A percentile compares a stretch with the other conserved stretches of the same genome.
Evolutionary conservation across 2,329 filamentous ascomycete genomes (phyloP).

Genomic region (Pseudocercospora pini-densiflorae): DNA sequence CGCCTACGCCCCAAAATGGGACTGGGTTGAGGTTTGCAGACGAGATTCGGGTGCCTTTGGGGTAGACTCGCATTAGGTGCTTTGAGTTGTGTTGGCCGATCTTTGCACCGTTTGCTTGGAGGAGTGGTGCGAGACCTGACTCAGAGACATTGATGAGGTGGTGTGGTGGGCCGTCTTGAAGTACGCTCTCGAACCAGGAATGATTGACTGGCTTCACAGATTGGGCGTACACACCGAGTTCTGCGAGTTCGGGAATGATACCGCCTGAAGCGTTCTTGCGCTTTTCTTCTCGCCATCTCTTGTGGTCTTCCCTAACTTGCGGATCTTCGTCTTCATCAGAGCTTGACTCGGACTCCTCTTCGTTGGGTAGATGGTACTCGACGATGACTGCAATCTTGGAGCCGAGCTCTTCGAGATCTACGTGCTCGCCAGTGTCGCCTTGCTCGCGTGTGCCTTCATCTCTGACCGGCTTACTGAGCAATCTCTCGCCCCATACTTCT

Average conservation of each 20-base stretch:
- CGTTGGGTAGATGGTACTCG: conserved; percentile 65
- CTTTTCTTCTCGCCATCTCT: conserved; percentile 60
- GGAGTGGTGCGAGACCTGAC: conserved; percentile 61
- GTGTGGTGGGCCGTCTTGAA: conserved; percentile 60
- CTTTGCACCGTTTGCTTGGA: conserved; percentile 42
- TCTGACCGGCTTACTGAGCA: conserved; percentile 63
- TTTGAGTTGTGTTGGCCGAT: conserved; percentile 66
- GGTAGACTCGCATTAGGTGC: conserved; percentile 72
- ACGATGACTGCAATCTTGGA: conserved; percentile 70
- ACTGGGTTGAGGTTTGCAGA: conserved; percentile 67
- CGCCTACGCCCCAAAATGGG: conserved; percentile 68
- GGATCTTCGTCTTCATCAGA: conserved; percentile 42
- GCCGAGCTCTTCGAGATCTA: conserved; percentile 63
- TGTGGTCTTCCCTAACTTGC: conserved; percentile 50
- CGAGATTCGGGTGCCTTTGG: conserved; percentile 70
- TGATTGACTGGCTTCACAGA: conserved; percentile 70
- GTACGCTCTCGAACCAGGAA: conserved; percentile 63
- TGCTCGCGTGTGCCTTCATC: conserved; percentile 62
- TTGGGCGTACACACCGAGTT: conserved; percentile 70
- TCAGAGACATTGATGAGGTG: conserved; percentile 74
- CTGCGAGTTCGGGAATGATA: conserved; percentile 68
- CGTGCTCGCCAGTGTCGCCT: conserved; percentile 57
- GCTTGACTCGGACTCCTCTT: conserved; percentile 49
- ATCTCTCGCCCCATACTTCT: conserved; percentile 64
- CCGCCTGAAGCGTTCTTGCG: conserved; percentile 50